phyloP scores from a whole-genome alignment of 257 asterid genomes.

The Handroanthus guayacan region DNA sequence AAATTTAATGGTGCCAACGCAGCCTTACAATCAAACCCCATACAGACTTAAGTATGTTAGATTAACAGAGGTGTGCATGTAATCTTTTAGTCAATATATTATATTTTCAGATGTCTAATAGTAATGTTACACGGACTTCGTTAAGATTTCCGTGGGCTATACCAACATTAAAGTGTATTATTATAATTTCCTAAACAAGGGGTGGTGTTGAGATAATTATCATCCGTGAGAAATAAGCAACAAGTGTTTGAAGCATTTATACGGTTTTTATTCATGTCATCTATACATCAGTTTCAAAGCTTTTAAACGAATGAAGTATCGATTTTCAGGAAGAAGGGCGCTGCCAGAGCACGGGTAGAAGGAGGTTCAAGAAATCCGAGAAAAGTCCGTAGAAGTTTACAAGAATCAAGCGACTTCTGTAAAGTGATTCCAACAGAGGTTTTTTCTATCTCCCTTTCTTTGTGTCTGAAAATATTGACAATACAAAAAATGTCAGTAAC shows the following conservation, averaged over 20 bases:
- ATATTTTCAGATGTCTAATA: too few relatives aligned
- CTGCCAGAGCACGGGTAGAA: conserved; percentile 44
- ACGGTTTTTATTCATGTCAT: neutral
- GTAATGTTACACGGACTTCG: too few relatives aligned
- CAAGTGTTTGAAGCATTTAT: neutral
- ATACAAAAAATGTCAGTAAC: neutral
- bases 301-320: conserved; percentile 8
- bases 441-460: conserved; percentile 32
- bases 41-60: too few relatives aligned
- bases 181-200: too few relatives aligned
- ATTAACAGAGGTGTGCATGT: too few relatives aligned
- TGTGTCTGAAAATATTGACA: neutral
- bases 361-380: conserved; percentile 60
- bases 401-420: conserved; percentile 60
- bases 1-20: too few relatives aligned
- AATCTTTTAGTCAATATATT: too few relatives aligned
- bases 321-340: conserved; percentile 59
- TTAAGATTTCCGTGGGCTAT: too few relatives aligned
- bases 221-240: neutral
- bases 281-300: neutral
- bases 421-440: conserved; percentile 67
- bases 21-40: too few relatives aligned
- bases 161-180: too few relatives aligned
- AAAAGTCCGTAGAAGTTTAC: conserved; percentile 57
- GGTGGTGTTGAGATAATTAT: too few relatives aligned